Percentiles rank a stretch among this genome's conserved stretches.
These are phyloP conservation scores for Phaeosphaeriaceae sp. DNA, from an alignment of 2,329 filamentous ascomycete genomes.

Conservation along the genomic window DNA sequence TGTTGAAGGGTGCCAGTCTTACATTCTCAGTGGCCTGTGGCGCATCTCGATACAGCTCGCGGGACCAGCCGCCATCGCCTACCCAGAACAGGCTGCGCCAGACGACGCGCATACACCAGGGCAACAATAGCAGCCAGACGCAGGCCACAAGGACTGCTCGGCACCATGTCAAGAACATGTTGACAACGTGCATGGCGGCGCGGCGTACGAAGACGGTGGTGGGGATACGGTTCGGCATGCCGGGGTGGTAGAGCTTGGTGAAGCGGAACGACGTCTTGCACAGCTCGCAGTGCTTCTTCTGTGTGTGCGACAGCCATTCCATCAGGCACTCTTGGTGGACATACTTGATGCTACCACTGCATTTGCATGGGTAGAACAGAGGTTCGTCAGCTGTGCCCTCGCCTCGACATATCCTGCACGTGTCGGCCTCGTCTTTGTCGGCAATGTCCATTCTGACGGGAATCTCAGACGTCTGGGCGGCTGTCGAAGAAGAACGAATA, in stretches of 20 bases:
- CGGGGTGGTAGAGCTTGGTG: slow-evolving; percentile 93
- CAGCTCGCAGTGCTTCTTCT: slow-evolving; percentile 99
- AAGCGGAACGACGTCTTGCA: slow-evolving; percentile 99
- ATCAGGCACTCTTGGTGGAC: slow-evolving; percentile 98
- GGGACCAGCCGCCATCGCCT: slow-evolving; percentile 75
- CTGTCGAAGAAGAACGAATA: too few species aligned
- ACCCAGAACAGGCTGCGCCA: slow-evolving; percentile 97
- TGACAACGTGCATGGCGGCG: slow-evolving; percentile 74
- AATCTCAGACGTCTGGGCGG: slow-evolving; percentile 50
- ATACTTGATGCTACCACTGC: slow-evolving; percentile 97
- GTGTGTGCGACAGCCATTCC: slow-evolving; percentile 98
- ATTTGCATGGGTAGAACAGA: slow-evolving; percentile 97
- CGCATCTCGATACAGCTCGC: slow-evolving; percentile 44
- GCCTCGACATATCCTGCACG: slow-evolving; percentile 95
- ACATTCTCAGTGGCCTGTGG: slow-evolving; percentile 8
- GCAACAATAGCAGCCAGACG: slow-evolving; percentile 89
- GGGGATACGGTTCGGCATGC: slow-evolving; percentile 88
- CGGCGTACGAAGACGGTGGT: slow-evolving; percentile 81
- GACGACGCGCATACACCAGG: slow-evolving; percentile 87
- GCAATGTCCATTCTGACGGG: slow-evolving; percentile 3
- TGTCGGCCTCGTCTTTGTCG: slow-evolving; percentile 68
- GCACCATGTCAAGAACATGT: slow-evolving; percentile 77
- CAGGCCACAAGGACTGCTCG: slow-evolving; percentile 78
- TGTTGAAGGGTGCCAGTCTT: slow-evolving; percentile 12
- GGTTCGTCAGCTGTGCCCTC: slow-evolving; percentile 84